Evolutionary conservation across 805 yeast genomes (phyloP).

Genomic region (Kluyveromyces lactis): DNA sequence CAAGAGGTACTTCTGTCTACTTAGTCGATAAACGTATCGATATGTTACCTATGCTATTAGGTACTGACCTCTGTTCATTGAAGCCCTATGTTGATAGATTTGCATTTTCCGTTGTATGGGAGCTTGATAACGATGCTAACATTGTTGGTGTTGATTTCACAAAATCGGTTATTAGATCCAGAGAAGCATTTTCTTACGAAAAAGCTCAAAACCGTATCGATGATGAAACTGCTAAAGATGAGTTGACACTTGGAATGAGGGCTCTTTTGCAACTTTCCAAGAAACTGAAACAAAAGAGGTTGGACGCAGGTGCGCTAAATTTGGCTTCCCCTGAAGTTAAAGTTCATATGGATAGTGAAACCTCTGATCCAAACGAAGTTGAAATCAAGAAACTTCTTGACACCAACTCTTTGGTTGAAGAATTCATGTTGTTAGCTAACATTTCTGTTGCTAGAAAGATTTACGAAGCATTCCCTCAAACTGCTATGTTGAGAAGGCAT

Average conservation of each 20-base stretch:
- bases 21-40: slow-evolving; percentile 97
- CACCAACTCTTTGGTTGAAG: slow-evolving; percentile 94
- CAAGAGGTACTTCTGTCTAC: slow-evolving; percentile 95
- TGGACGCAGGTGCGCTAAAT: slow-evolving; percentile 93
- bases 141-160: slow-evolving; percentile 71
- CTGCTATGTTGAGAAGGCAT: slow-evolving; percentile 97
- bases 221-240: slow-evolving; percentile 67
- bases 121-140: slow-evolving; percentile 76
- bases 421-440: slow-evolving; percentile 95
- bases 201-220: slow-evolving; percentile 89
- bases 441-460: slow-evolving; percentile 92
- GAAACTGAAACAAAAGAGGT: slow-evolving; percentile 72
- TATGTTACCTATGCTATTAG: slow-evolving; percentile 92
- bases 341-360: slow-evolving; percentile 93
- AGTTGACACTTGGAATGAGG: slow-evolving; percentile 83
- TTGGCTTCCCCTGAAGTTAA: slow-evolving; percentile 97
- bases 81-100: slow-evolving; percentile 92
- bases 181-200: slow-evolving; percentile 92
- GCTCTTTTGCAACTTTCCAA: slow-evolving; percentile 71
- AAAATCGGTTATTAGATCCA: slow-evolving; percentile 82
- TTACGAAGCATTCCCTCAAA: slow-evolving; percentile 89
- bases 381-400: slow-evolving; percentile 82
- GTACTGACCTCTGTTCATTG: slow-evolving; percentile 92
- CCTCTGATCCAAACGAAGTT: slow-evolving; percentile 93
- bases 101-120: slow-evolving; percentile 96